phyloP scores from a whole-genome alignment of 2,329 filamentous ascomycete species.

The Stagonosporopsis rhizophila region DNA sequence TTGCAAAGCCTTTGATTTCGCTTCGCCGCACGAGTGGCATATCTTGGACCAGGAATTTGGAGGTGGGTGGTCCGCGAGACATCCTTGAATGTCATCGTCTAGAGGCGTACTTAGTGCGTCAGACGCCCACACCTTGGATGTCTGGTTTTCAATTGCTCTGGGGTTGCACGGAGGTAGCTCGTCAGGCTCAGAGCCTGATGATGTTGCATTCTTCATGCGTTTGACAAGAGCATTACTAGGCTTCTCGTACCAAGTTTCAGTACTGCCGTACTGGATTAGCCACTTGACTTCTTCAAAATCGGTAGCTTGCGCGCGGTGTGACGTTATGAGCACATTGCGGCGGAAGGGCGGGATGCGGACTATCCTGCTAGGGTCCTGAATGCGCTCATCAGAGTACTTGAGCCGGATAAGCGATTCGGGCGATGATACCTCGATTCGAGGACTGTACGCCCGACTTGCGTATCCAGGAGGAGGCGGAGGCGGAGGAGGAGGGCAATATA shows the following conservation, averaged over 20 bases:
- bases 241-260: slow-evolving; percentile 43
- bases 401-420: slow-evolving; percentile 30
- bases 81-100: slow-evolving; percentile 41
- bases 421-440: slow-evolving; percentile 17
- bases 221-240: slow-evolving; percentile 24
- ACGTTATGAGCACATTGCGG: slow-evolving; percentile 35
- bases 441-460: not conserved
- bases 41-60: slow-evolving; percentile 23
- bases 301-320: slow-evolving; percentile 28
- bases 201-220: slow-evolving; percentile 16
- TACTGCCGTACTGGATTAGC: slow-evolving; percentile 34
- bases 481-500: slow-evolving; percentile 15
- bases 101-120: slow-evolving; percentile 38
- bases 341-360: slow-evolving; percentile 33
- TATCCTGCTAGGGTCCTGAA: slow-evolving; percentile 21
- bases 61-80: slow-evolving; percentile 23
- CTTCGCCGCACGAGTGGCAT: slow-evolving; percentile 38
- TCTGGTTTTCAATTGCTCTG: slow-evolving; percentile 19
- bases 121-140: slow-evolving; percentile 37
- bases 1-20: slow-evolving; percentile 36
- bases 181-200: slow-evolving; percentile 16
- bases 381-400: slow-evolving; percentile 30
- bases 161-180: slow-evolving; percentile 23
- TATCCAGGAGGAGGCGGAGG: slow-evolving; percentile 9
- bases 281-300: slow-evolving; percentile 42